These are phyloP conservation scores for Colletotrichum spinosum DNA, from an alignment of 2,329 filamentous ascomycete species.

Conservation along the genomic window DNA sequence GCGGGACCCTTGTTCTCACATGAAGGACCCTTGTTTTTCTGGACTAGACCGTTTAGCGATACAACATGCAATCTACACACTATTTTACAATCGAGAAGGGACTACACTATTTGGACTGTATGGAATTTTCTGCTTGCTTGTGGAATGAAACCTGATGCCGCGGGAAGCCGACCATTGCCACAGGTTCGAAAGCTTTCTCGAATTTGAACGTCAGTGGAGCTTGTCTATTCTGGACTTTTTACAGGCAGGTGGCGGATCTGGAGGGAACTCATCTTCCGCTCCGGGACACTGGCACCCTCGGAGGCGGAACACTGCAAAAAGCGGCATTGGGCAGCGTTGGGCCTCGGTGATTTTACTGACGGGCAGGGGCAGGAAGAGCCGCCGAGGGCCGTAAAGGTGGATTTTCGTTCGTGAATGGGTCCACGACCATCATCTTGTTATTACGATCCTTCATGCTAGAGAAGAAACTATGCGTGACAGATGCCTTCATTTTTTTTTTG, in stretches of 20 bases:
- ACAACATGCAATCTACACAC: conserved; percentile 9
- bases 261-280: conserved; percentile 12
- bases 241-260: conserved; percentile 6
- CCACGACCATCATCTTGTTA: conserved; percentile 19
- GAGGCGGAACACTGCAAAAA: conserved; percentile 29
- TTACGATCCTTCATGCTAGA: conserved; percentile 7
- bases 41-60: conserved; percentile 16
- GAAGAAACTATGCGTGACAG: too few species aligned
- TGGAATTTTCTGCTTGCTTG: neutral
- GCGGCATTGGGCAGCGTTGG: conserved; percentile 34
- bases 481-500: too few species aligned
- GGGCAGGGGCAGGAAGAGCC: conserved; percentile 1
- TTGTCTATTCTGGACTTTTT: conserved; percentile 17
- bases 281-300: conserved; percentile 1
- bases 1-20: conserved; percentile 4
- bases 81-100: neutral
- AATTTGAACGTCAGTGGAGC: conserved; percentile 1
- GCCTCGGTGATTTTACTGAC: conserved; percentile 6
- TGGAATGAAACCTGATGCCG: neutral
- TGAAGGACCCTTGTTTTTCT: conserved; percentile 2
- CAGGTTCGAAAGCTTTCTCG: conserved; percentile 22
- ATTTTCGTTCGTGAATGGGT: neutral
- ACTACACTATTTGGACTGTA: neutral
- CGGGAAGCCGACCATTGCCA: neutral
- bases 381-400: conserved; percentile 14